A percentile compares a stretch with the other conserved stretches of the same genome.
Evolutionary conservation across 371 early-diverging fungal species (phyloP).

Genomic region (Saksenaea vasiformis): DNA sequence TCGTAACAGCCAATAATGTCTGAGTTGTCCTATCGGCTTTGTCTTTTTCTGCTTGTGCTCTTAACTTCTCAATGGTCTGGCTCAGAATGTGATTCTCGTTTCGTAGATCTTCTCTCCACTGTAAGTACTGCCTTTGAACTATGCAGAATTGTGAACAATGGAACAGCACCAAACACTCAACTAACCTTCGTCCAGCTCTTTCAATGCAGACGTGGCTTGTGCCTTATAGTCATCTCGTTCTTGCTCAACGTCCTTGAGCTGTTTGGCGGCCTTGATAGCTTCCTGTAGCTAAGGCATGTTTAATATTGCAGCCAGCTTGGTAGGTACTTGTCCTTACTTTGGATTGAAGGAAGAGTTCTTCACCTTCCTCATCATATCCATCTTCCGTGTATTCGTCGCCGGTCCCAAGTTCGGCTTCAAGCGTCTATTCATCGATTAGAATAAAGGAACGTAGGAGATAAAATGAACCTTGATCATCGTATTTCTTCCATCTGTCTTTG

Average conservation of each 20-base stretch:
- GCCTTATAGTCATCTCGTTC: conserved; percentile 1
- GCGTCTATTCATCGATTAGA: neutral
- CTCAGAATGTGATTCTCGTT: neutral
- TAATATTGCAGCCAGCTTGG: neutral
- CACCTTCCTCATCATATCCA: neutral
- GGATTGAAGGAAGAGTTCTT: neutral
- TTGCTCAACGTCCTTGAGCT: neutral
- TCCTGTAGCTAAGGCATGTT: neutral
- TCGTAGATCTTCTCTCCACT: neutral
- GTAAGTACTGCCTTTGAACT: neutral
- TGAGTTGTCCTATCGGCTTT: neutral
- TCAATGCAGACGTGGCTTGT: neutral
- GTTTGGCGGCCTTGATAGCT: neutral
- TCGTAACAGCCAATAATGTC: neutral
- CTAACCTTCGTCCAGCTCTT: conserved; percentile 3
- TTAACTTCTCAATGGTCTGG: neutral
- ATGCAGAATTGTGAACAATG: neutral
- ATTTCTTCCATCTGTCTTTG: neutral
- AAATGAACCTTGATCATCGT: neutral
- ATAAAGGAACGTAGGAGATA: neutral
- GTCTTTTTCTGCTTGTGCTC: neutral
- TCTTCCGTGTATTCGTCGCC: neutral
- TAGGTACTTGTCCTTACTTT: neutral
- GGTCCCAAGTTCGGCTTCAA: neutral
- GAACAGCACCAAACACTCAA: neutral